Evolutionary conservation across 495 filamentous ascomycete species (phyloP).

Genomic region (Talaromyces borbonicus): DNA sequence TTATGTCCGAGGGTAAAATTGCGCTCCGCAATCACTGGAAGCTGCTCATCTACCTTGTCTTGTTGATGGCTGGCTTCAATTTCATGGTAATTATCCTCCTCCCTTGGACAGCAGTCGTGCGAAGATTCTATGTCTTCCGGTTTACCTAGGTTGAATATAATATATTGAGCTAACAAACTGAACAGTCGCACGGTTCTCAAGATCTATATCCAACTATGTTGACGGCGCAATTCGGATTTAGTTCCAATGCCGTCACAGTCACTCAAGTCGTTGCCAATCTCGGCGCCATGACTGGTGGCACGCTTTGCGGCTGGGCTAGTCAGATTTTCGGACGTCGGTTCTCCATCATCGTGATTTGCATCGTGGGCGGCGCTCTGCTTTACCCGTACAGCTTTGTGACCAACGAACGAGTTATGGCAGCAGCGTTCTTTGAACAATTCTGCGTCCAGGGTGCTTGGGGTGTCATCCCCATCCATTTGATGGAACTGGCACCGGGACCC

Average conservation of each 20-base stretch:
- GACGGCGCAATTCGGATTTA: conserved; percentile 65
- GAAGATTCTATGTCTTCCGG: conserved; percentile 5
- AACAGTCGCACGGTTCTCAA: conserved; percentile 74
- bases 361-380: conserved; percentile 67
- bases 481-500: conserved; percentile 73
- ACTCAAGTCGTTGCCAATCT: conserved; percentile 81
- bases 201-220: conserved; percentile 87
- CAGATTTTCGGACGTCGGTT: conserved; percentile 79
- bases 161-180: conserved; percentile 1
- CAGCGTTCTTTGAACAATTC: conserved; percentile 89
- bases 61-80: conserved; percentile 87
- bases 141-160: not conserved
- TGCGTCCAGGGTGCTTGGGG: conserved; percentile 84
- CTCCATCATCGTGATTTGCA: conserved; percentile 65
- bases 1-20: conserved; percentile 65
- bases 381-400: conserved; percentile 74
- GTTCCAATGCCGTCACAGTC: conserved; percentile 60
- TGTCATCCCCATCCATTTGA: conserved; percentile 75
- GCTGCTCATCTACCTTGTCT: conserved; percentile 66
- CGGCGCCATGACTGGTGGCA: conserved; percentile 72
- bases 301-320: conserved; percentile 62
- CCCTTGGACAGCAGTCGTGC: not conserved
- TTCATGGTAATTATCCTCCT: conserved; percentile 51
- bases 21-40: conserved; percentile 71
- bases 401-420: conserved; percentile 54